These are phyloP conservation scores for Trichoderma virens DNA, from an alignment of 495 filamentous ascomycete genomes.

Conservation along the genomic window DNA sequence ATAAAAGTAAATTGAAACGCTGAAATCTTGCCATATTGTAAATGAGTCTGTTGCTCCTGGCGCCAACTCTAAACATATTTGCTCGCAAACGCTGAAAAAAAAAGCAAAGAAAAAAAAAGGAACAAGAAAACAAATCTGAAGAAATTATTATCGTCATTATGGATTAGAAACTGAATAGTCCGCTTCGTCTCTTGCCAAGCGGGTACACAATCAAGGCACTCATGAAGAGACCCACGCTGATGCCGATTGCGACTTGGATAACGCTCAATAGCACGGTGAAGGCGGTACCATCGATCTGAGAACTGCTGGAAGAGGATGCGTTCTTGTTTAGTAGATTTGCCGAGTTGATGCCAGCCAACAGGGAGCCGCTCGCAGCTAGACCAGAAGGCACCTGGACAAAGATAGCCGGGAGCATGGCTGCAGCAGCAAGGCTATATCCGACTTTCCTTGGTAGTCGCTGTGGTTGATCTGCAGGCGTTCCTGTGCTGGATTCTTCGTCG, in stretches of 20 bases:
- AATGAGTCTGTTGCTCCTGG: not conserved
- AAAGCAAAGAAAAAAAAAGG: not conserved
- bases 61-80: not conserved
- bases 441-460: constrained; percentile 20
- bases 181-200: constrained; percentile 81
- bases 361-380: constrained; percentile 72
- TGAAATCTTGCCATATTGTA: too few species aligned
- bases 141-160: not conserved
- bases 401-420: constrained; percentile 84
- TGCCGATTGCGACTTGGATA: constrained; percentile 87
- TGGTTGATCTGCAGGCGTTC: constrained; percentile 12
- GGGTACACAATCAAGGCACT: constrained; percentile 86
- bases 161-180: constrained; percentile 75
- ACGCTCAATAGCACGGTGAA: constrained; percentile 83
- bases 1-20: not conserved
- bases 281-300: constrained; percentile 46
- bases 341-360: constrained; percentile 76
- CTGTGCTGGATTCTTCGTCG: constrained; percentile 11
- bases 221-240: constrained; percentile 84
- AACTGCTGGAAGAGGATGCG: constrained; percentile 24
- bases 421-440: constrained; percentile 73
- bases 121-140: not conserved
- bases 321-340: constrained; percentile 58
- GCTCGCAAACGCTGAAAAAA: not conserved
- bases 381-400: constrained; percentile 92